Percentiles rank a stretch among this genome's conserved stretches.
phyloP scores from a whole-genome alignment of 805 yeast genomes.

The Kodamaea hsintzibuensis region DNA sequence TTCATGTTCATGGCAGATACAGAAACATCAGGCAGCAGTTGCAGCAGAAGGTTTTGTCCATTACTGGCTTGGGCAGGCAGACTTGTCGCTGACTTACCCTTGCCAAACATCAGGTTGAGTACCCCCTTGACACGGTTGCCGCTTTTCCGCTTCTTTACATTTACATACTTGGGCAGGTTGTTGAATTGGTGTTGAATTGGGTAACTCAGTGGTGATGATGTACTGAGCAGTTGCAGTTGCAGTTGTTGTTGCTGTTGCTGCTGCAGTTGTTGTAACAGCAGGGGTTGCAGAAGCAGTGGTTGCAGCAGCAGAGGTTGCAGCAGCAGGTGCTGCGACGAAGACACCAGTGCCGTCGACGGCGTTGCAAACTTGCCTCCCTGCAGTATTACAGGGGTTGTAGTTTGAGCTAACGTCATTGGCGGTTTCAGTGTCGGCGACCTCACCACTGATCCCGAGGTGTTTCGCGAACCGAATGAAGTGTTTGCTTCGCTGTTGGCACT shows the following conservation, averaged over 20 bases:
- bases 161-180: constrained; percentile 11
- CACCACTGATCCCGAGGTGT: constrained; percentile 25
- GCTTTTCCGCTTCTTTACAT: constrained; percentile 35
- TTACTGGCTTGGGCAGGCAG: constrained; percentile 14
- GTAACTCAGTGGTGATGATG: constrained; percentile 8
- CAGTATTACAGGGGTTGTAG: constrained; percentile 24
- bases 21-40: constrained; percentile 15
- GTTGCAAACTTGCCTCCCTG: constrained; percentile 13
- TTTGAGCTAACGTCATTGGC: background rate
- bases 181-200: background rate
- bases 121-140: constrained; percentile 60
- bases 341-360: background rate
- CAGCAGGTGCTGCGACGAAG: constrained; percentile 1
- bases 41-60: constrained; percentile 11
- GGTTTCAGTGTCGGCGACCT: constrained; percentile 17
- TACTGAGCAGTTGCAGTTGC: constrained; percentile 10
- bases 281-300: constrained; percentile 6
- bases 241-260: constrained; percentile 1
- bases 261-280: constrained; percentile 1
- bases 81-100: constrained; percentile 20
- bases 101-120: constrained; percentile 52
- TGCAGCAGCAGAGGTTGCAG: background rate
- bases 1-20: constrained; percentile 42
- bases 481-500: background rate
- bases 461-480: constrained; percentile 8